These are phyloP conservation scores for Pleurotus citrinopileatus DNA, from an alignment of 768 basidiomycete species.

Conservation along the genomic window DNA sequence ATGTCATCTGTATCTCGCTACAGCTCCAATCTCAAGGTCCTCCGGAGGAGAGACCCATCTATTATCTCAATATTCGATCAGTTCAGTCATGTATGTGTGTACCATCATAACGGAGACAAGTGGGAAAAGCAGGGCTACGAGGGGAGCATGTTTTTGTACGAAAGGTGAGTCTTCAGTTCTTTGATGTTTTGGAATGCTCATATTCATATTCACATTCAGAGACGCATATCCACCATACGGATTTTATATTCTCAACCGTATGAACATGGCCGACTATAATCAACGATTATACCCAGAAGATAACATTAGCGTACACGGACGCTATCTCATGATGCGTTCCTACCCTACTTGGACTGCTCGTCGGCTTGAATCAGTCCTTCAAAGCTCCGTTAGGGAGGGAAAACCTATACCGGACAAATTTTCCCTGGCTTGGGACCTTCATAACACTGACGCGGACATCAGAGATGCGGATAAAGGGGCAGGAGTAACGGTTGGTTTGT, in stretches of 20 bases:
- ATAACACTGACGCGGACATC: slow-evolving; percentile 37
- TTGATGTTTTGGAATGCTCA: slow-evolving; percentile 12
- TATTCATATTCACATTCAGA: slow-evolving; percentile 32
- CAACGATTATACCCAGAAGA: slow-evolving; percentile 79
- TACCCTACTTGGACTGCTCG: slow-evolving; percentile 65
- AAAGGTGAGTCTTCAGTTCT: slow-evolving; percentile 51
- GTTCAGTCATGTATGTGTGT: slow-evolving; percentile 84
- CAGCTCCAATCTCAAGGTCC: slow-evolving; percentile 75
- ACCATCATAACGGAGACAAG: slow-evolving; percentile 67
- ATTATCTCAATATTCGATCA: slow-evolving; percentile 83
- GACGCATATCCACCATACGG: slow-evolving; percentile 80
- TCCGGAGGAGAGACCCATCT: slow-evolving; percentile 74
- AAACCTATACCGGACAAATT: slow-evolving; percentile 42
- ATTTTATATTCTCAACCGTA: slow-evolving; percentile 80
- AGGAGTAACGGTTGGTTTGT: slow-evolving; percentile 63
- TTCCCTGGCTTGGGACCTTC: slow-evolving; percentile 45
- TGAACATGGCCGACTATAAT: slow-evolving; percentile 76
- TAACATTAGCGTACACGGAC: slow-evolving; percentile 57
- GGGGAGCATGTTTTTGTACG: slow-evolving; percentile 88
- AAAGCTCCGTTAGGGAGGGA: slow-evolving; percentile 15
- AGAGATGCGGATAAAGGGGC: slow-evolving; percentile 52
- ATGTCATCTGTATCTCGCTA: slow-evolving; percentile 71
- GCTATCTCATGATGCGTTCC: slow-evolving; percentile 70
- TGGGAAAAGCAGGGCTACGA: slow-evolving; percentile 86
- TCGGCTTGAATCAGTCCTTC: slow-evolving; percentile 35